Percentiles rank a stretch among this genome's conserved stretches.
These are phyloP conservation scores for Vitis cinerea DNA, from an alignment of 164 flowering plant species.

Conservation along the genomic window DNA sequence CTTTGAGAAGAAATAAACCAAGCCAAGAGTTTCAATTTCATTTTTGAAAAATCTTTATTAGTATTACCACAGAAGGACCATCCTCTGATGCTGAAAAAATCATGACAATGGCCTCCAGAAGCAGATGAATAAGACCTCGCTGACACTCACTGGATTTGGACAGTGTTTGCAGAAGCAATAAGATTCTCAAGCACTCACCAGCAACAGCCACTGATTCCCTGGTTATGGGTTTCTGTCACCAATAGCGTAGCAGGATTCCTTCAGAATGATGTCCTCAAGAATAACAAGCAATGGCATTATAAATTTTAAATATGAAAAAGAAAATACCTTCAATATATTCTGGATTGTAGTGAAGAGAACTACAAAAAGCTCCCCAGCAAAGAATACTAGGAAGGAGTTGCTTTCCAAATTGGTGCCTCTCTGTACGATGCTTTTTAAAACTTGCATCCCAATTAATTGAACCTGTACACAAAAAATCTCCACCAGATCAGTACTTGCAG, in stretches of 20 bases:
- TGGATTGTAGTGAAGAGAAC: conserved; percentile 48
- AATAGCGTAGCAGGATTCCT: conserved; percentile 8
- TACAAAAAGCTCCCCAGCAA: conserved; percentile 57
- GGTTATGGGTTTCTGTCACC: conserved; percentile 56
- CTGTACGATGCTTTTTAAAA: conserved; percentile 57
- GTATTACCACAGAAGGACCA: conserved; percentile 48
- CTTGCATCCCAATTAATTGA: conserved; percentile 71
- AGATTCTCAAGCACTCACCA: conserved; percentile 71
- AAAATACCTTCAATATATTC: conserved; percentile 52
- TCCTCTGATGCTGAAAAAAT: conserved; percentile 52
- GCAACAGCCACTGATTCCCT: conserved; percentile 53
- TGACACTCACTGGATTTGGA: conserved; percentile 55
- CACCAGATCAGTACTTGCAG: not conserved
- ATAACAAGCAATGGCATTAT: not conserved
- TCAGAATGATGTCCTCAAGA: conserved; percentile 5
- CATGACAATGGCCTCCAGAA: conserved; percentile 68
- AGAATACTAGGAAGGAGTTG: conserved; percentile 46
- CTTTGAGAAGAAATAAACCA: not conserved
- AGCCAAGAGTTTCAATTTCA: not conserved
- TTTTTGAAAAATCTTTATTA: not conserved
- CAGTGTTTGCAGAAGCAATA: conserved; percentile 72
- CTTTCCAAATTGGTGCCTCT: conserved; percentile 38
- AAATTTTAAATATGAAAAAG: not conserved
- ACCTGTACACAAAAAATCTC: conserved; percentile 44
- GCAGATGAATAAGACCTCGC: conserved; percentile 57